These are phyloP conservation scores for Ulvella scutata DNA, from an alignment of 139 green algal species.

Conservation along the genomic window DNA sequence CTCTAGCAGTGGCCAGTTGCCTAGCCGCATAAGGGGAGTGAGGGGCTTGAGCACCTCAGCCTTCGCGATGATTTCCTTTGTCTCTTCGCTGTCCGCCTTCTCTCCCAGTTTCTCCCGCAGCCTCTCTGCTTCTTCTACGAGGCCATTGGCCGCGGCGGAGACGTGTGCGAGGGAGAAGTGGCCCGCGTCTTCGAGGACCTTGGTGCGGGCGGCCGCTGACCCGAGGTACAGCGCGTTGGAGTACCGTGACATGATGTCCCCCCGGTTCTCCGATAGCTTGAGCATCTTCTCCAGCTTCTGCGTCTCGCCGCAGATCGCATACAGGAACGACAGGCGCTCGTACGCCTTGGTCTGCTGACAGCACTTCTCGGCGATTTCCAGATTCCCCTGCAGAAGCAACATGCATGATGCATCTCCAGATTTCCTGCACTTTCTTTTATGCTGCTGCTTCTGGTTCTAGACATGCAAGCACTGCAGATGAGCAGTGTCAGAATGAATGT, in stretches of 20 bases:
- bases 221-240: slow-evolving; percentile 96
- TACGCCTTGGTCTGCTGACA: slow-evolving; percentile 99
- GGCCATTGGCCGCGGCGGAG: slow-evolving; percentile 70
- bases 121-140: slow-evolving; percentile 49
- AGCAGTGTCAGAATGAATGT: background rate
- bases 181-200: slow-evolving; percentile 76
- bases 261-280: slow-evolving; percentile 93
- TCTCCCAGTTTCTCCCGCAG: slow-evolving; percentile 41
- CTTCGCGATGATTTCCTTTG: slow-evolving; percentile 14
- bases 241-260: slow-evolving; percentile 88
- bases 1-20: slow-evolving; percentile 97
- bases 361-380: slow-evolving; percentile 94
- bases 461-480: too few relatives aligned
- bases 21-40: slow-evolving; percentile 56
- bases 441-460: too few relatives aligned
- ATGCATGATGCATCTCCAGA: too few relatives aligned
- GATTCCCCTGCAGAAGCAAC: slow-evolving; percentile 78
- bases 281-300: slow-evolving; percentile 88
- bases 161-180: slow-evolving; percentile 85
- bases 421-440: too few relatives aligned
- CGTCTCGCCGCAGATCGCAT: slow-evolving; percentile 23
- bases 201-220: background rate
- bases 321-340: slow-evolving; percentile 97
- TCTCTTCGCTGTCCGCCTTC: background rate
- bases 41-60: slow-evolving; percentile 44